A percentile compares a stretch with the other conserved stretches of the same genome.
phyloP scores from a whole-genome alignment of 148 eudicot genomes.

The Rheum nobile region DNA sequence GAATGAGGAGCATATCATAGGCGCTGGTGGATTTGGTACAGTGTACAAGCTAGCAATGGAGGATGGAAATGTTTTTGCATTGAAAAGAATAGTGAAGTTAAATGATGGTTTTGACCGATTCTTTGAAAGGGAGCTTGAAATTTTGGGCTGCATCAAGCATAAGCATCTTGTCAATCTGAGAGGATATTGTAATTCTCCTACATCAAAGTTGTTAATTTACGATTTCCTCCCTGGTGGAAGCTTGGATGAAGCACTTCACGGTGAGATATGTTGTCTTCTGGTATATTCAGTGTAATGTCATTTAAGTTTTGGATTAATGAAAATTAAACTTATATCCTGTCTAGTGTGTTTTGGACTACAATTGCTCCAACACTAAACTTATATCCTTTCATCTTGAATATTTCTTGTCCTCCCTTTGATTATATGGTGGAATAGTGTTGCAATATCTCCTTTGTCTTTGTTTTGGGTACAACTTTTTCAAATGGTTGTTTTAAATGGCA shows the following conservation, averaged over 20 bases:
- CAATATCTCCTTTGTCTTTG: background rate
- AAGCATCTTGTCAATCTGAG: constrained; percentile 85
- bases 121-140: constrained; percentile 95
- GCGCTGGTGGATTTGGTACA: constrained; percentile 92
- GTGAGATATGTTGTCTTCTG: constrained; percentile 40
- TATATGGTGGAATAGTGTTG: too few species aligned
- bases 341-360: too few species aligned
- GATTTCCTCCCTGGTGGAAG: constrained; percentile 91
- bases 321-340: too few species aligned
- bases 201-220: constrained; percentile 74
- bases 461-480: too few species aligned
- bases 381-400: background rate
- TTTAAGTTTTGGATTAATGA: too few species aligned
- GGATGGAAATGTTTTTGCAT: constrained; percentile 82
- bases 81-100: constrained; percentile 76
- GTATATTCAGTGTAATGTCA: too few species aligned
- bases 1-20: constrained; percentile 85
- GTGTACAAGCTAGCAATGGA: constrained; percentile 95
- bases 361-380: too few species aligned
- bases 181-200: constrained; percentile 95
- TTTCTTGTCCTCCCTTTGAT: background rate
- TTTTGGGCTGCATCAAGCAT: constrained; percentile 94
- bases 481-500: constrained; percentile 13
- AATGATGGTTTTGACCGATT: constrained; percentile 90
- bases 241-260: constrained; percentile 95